A percentile compares a stretch with the other conserved stretches of the same genome.
Conservation (phyloP, 1,284 basidiomycete species). For the Malassezia brasiliensis region DNA sequence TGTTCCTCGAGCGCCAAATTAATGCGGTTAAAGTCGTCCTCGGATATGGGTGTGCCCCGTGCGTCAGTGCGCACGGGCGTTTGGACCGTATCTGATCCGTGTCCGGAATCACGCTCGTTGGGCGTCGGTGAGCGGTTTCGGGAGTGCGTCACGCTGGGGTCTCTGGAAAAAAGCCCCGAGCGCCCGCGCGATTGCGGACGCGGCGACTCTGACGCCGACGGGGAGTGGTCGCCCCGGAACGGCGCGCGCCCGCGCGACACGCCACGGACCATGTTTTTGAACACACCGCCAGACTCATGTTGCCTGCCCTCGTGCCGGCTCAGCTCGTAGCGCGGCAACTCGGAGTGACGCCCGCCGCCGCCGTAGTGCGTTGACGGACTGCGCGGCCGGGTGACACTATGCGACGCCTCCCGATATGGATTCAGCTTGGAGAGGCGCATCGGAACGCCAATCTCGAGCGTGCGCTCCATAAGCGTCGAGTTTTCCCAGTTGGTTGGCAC, state of each 20-base stretch:
- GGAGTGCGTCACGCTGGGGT: not conserved
- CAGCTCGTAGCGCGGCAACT: not conserved
- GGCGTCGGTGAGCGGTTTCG: conserved; percentile 2
- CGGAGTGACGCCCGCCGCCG: conserved; percentile 8
- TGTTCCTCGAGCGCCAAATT: conserved; percentile 6
- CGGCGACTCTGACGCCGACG: not conserved
- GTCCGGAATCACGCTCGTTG: not conserved
- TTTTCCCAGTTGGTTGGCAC: conserved; percentile 42
- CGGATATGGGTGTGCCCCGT: not conserved
- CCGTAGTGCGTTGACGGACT: conserved; percentile 4
- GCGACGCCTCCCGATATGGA: not conserved
- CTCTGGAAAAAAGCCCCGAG: not conserved
- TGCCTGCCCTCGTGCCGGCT: not conserved
- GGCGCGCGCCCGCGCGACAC: conserved; percentile 9
- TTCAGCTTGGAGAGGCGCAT: conserved; percentile 12
- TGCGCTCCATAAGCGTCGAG: conserved; percentile 39
- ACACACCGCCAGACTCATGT: conserved; percentile 1
- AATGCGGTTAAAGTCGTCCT: conserved; percentile 9
- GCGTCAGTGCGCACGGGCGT: conserved; percentile 4
- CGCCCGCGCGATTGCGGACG: not conserved
- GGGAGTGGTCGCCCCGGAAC: not conserved
- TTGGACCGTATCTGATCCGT: not conserved
- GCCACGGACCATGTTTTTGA: conserved; percentile 16
- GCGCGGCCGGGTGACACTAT: conserved; percentile 3
- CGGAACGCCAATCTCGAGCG: conserved; percentile 40